Conservation (phyloP, 2,329 filamentous ascomycete genomes). For the Botryotinia globosa region DNA sequence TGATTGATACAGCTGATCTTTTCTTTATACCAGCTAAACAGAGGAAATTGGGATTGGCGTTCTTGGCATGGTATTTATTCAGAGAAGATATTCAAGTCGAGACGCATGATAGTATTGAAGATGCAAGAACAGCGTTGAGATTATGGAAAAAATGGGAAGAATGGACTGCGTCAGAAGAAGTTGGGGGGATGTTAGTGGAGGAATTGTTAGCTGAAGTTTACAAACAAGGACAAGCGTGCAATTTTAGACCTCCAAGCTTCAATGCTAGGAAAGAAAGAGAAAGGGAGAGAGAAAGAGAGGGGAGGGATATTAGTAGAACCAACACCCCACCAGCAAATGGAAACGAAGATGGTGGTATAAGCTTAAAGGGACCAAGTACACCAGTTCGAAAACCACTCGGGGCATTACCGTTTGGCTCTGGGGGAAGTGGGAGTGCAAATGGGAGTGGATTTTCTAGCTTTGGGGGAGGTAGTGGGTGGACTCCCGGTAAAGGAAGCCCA, state of each 20-base stretch:
- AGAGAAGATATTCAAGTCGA: constrained; percentile 92
- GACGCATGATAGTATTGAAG: constrained; percentile 93
- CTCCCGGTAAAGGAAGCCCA: constrained; percentile 14
- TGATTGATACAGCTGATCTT: constrained; percentile 90
- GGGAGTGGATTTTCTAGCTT: constrained; percentile 11
- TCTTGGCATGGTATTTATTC: constrained; percentile 85
- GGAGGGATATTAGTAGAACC: constrained; percentile 45
- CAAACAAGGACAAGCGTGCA: constrained; percentile 56
- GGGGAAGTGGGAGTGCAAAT: constrained; percentile 4
- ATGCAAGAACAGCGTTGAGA: constrained; percentile 85
- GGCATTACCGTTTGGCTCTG: constrained; percentile 1
- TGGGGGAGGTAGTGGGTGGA: constrained; percentile 16
- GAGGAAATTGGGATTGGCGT: constrained; percentile 86
- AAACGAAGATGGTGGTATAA: neutral
- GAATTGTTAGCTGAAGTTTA: constrained; percentile 87
- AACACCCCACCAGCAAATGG: constrained; percentile 49
- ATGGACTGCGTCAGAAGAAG: constrained; percentile 48
- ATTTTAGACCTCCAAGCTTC: constrained; percentile 53
- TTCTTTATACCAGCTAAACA: constrained; percentile 80
- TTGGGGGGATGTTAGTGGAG: constrained; percentile 80
- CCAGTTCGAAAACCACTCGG: constrained; percentile 17
- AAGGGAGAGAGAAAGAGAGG: constrained; percentile 45
- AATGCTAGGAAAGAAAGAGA: constrained; percentile 43
- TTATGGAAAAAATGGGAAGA: constrained; percentile 88
- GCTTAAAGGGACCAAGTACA: constrained; percentile 13